Conservation (phyloP, 2,329 filamentous ascomycete species). For the Dactylellina parvicollis region DNA sequence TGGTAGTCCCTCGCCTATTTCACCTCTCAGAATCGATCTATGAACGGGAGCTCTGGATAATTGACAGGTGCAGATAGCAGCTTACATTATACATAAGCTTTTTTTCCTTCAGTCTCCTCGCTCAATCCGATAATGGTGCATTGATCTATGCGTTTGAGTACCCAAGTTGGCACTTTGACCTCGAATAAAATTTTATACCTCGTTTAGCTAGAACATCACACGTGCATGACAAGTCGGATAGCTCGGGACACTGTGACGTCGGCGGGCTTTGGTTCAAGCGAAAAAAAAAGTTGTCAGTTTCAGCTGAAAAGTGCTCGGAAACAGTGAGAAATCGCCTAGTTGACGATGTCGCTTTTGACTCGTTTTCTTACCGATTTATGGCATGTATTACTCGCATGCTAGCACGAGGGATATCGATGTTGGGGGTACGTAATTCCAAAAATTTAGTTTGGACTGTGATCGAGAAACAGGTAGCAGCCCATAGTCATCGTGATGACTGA, state of each 20-base stretch:
- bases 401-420: too few species aligned
- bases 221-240: neutral
- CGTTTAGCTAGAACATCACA: slow-evolving; percentile 1
- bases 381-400: too few species aligned
- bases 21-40: slow-evolving; percentile 10
- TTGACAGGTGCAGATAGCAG: neutral
- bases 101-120: neutral
- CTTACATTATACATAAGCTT: neutral
- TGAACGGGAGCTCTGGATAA: slow-evolving; percentile 6
- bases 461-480: too few species aligned
- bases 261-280: neutral
- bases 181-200: neutral
- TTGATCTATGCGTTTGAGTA: neutral
- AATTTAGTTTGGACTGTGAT: too few species aligned
- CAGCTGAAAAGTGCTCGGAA: neutral
- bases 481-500: too few species aligned
- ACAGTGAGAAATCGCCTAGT: neutral
- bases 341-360: neutral
- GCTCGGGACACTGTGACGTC: neutral
- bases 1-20: slow-evolving; percentile 32
- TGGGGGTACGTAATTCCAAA: too few species aligned
- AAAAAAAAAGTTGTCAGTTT: neutral
- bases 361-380: neutral
- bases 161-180: neutral
- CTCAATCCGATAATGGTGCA: neutral